Evolutionary conservation across 805 yeast species (phyloP).

Genomic region (Cyberlindnera euphorbiiphila): DNA sequence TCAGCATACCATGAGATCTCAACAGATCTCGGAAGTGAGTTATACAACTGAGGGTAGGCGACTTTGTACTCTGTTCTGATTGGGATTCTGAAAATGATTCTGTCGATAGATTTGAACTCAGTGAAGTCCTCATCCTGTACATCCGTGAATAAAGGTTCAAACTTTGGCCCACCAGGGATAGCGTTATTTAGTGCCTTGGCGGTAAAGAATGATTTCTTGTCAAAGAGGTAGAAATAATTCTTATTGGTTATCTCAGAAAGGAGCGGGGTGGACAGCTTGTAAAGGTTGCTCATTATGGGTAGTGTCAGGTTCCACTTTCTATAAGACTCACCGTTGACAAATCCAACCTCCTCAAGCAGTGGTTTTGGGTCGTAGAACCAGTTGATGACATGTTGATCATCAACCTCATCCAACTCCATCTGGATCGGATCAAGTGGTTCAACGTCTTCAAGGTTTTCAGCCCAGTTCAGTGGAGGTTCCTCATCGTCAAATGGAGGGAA

Average conservation of each 20-base stretch:
- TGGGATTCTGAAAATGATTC: constrained; percentile 76
- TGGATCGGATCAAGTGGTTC: constrained; percentile 72
- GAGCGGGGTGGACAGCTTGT: constrained; percentile 69
- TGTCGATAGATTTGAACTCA: constrained; percentile 85
- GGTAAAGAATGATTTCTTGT: constrained; percentile 75
- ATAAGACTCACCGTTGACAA: constrained; percentile 76
- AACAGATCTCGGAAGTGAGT: constrained; percentile 68
- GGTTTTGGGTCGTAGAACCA: constrained; percentile 86
- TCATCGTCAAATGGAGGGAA: constrained; percentile 98
- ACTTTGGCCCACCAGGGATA: constrained; percentile 94
- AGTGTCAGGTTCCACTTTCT: constrained; percentile 63
- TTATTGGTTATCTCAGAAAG: constrained; percentile 47
- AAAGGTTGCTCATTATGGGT: constrained; percentile 58
- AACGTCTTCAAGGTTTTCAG: constrained; percentile 70
- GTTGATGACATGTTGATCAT: constrained; percentile 56
- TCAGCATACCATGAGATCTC: constrained; percentile 58
- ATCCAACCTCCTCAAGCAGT: constrained; percentile 48
- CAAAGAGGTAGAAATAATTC: constrained; percentile 68
- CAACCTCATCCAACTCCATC: constrained; percentile 58
- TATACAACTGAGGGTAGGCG: constrained; percentile 83
- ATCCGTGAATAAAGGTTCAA: constrained; percentile 78
- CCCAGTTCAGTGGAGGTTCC: constrained; percentile 84
- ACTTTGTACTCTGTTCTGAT: constrained; percentile 79
- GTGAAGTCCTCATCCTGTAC: constrained; percentile 71
- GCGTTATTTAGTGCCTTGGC: constrained; percentile 87